phyloP scores from a whole-genome alignment of 768 basidiomycete genomes.

The Amanita polypyramis region DNA sequence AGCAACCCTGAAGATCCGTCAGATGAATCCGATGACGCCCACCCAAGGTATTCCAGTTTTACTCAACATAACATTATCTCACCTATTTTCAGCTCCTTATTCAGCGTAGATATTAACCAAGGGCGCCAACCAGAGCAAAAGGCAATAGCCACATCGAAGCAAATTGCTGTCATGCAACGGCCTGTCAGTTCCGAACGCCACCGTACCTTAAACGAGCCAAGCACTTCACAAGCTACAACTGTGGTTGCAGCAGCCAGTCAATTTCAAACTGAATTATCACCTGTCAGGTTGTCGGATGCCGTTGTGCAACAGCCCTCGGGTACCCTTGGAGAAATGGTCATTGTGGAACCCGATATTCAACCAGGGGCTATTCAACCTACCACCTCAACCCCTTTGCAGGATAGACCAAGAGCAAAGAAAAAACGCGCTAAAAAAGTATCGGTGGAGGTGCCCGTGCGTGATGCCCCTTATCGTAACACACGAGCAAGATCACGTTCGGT shows the following conservation, averaged over 20 bases:
- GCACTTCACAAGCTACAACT: conserved; percentile 6
- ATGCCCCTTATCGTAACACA: conserved; percentile 23
- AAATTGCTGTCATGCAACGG: neutral
- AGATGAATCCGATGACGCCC: neutral
- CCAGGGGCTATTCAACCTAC: neutral
- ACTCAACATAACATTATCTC: neutral
- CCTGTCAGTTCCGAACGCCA: too few relatives aligned
- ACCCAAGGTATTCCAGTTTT: neutral
- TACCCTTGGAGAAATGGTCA: neutral
- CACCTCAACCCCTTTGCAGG: neutral
- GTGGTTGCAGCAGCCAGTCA: conserved; percentile 6
- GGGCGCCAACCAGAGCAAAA: neutral
- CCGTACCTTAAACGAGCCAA: neutral
- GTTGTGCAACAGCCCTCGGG: too few relatives aligned
- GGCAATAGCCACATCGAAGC: neutral
- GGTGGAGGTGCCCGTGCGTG: neutral
- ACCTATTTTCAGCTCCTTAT: neutral
- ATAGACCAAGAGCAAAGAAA: neutral
- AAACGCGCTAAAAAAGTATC: neutral
- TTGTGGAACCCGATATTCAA: neutral
- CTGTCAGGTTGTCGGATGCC: neutral
- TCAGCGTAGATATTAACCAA: neutral
- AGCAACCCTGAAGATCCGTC: neutral
- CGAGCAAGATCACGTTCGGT: conserved; percentile 23
- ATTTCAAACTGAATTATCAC: neutral